Base-by-base conservation (phyloP, 257 asterid species). In the Plantago elongata region DNA sequence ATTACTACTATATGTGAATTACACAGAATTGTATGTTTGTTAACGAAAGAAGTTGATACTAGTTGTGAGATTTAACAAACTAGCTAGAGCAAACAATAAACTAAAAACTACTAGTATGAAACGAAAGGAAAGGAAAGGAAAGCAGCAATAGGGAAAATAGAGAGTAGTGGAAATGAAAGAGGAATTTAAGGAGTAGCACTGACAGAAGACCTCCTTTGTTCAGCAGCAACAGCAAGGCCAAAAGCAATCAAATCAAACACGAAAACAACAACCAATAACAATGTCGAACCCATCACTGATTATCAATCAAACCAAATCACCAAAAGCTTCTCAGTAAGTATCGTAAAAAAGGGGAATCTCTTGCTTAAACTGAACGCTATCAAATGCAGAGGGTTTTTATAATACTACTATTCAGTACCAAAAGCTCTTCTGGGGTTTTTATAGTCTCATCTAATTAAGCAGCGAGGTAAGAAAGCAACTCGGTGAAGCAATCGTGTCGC, bases 191-290 rank as follows among this genome's bases (percentile, higher is more conserved):
- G 7, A 37, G 9, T 34, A 9, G 2, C 62, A 73, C 82, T 75
- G 27, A 81, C 84, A 57, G 82, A 66, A 70, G 88, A 71, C 45
- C 85, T 70, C 57, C 80, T 70, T 50, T 79, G 85, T 54, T 77
- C 88, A 71, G 88, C 88, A 57, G 83, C 85, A 70, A 77, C 79
- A 60, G 88, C 85, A 51, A 82, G 88, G 55, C 69, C 81, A 63
- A 82, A 82, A 68, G 88, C 88, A 13, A 82, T 65, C 78, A 82
- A 73, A 82, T 82, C 88, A 60, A 79, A 51, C 13, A 82, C 70
- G 64, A 77, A 82, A 51, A 82, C 83, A 13, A 70, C 58, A 40
- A 61, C 78, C 60, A 82, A 65, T 14, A 82, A 52, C 71, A 82
- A 44, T 16, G 72, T 72, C 13, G 89, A 82, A 30, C 78, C 82